phyloP scores from a whole-genome alignment of 1,139 yeast species.

The Pichia terricola region DNA sequence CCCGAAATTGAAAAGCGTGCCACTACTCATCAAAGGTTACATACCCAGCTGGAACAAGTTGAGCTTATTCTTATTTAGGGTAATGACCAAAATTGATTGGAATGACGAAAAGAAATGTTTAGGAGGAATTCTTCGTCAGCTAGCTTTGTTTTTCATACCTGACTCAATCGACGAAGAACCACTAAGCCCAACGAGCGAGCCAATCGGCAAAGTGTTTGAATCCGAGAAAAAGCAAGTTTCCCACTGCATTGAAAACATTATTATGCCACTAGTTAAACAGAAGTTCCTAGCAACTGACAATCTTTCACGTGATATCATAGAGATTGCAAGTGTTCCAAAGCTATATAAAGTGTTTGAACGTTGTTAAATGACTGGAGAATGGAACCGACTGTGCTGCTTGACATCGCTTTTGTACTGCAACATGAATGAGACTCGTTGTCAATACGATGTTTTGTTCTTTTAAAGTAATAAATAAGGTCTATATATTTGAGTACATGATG shows the following conservation, averaged over 20 bases:
- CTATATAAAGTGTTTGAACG: constrained; percentile 87
- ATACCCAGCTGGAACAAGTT: constrained; percentile 56
- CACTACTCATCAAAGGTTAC: constrained; percentile 57
- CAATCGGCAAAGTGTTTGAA: neutral
- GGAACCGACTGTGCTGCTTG: too few relatives aligned
- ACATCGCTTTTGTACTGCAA: too few relatives aligned
- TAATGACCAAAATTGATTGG: constrained; percentile 56
- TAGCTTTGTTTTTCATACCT: constrained; percentile 71
- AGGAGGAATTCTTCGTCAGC: constrained; percentile 50
- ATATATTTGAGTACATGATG: too few relatives aligned
- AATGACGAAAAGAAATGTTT: constrained; percentile 60
- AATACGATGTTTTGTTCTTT: too few relatives aligned
- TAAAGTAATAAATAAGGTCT: too few relatives aligned
- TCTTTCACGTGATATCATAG: constrained; percentile 50
- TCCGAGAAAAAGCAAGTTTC: constrained; percentile 21
- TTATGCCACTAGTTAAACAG: constrained; percentile 61
- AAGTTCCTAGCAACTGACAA: constrained; percentile 56
- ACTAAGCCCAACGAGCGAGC: too few relatives aligned
- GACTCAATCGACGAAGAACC: constrained; percentile 31
- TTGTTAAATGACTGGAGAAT: constrained; percentile 34
- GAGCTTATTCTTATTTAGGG: constrained; percentile 53
- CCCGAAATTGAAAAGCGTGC: constrained; percentile 41
- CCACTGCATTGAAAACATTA: constrained; percentile 38
- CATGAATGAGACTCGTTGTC: too few relatives aligned
- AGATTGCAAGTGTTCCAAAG: constrained; percentile 88